Evolutionary conservation across 2,329 filamentous ascomycete species (phyloP).

Genomic region (Polychaeton citri): DNA sequence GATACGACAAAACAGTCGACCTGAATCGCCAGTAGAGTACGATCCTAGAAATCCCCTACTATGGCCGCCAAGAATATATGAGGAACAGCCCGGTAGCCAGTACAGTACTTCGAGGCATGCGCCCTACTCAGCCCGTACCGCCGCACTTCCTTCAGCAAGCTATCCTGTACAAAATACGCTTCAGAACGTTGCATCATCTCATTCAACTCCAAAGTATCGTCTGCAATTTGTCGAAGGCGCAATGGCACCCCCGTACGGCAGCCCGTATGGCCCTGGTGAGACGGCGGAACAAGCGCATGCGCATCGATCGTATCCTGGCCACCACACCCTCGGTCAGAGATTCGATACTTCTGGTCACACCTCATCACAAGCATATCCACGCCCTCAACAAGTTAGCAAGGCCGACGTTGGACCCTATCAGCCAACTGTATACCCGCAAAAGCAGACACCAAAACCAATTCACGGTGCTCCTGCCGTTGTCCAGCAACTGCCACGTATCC

Average conservation of each 20-base stretch:
- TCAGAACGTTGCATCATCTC: not conserved
- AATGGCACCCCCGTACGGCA: no score
- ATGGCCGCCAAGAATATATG: not conserved
- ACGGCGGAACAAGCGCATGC: no score
- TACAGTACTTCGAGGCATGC: not conserved
- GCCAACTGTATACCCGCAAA: not conserved
- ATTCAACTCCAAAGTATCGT: not conserved
- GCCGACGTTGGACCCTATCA: not conserved
- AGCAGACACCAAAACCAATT: slow-evolving; percentile 8
- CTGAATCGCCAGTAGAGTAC: not conserved
- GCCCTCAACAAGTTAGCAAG: not conserved
- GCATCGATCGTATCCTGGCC: not conserved
- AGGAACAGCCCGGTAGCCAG: not conserved
- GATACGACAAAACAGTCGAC: slow-evolving; percentile 1
- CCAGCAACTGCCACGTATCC: slow-evolving; percentile 13
- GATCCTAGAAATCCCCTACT: not conserved
- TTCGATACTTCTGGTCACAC: not conserved
- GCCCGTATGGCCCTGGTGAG: no score
- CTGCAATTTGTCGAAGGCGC: not conserved
- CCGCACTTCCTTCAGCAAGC: not conserved
- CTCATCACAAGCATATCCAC: slow-evolving; percentile 2
- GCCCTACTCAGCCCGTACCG: not conserved
- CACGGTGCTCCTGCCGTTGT: slow-evolving; percentile 22
- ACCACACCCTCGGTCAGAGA: not conserved
- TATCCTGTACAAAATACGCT: not conserved